Evolutionary conservation across 495 filamentous ascomycete species (phyloP).

Genomic region (Hypomontagnella submonticulosa): DNA sequence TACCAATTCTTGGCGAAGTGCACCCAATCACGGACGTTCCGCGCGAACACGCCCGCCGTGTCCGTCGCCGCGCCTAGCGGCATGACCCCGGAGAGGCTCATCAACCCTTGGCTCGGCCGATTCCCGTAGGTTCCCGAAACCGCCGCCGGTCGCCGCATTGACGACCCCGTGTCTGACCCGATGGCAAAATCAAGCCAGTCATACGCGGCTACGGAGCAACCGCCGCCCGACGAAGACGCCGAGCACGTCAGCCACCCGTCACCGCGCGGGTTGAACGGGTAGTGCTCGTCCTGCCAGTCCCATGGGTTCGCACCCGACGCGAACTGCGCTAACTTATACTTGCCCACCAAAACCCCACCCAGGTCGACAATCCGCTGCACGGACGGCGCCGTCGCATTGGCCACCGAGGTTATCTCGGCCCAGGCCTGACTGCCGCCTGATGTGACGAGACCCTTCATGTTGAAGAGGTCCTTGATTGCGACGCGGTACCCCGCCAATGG

Average conservation of each 20-base stretch:
- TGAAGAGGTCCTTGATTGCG: conserved; percentile 66
- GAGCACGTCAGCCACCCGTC: conserved; percentile 59
- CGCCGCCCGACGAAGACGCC: conserved; percentile 55
- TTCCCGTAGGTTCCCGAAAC: conserved; percentile 63
- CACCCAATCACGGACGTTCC: conserved; percentile 51
- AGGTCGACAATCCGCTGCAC: conserved; percentile 62
- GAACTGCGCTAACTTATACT: conserved; percentile 65
- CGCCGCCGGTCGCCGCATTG: conserved; percentile 59
- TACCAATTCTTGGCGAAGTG: conserved; percentile 56
- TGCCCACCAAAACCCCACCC: conserved; percentile 64
- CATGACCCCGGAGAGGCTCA: conserved; percentile 57
- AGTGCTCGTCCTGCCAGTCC: conserved; percentile 63
- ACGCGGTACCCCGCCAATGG: conserved; percentile 50
- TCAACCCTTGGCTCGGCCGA: conserved; percentile 57
- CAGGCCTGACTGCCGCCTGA: conserved; percentile 64
- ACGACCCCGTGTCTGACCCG: conserved; percentile 59
- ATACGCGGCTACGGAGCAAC: conserved; percentile 54
- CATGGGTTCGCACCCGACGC: conserved; percentile 61
- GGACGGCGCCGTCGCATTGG: conserved; percentile 55
- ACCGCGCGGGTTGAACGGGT: conserved; percentile 60
- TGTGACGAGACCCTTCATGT: conserved; percentile 62
- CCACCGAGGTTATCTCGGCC: conserved; percentile 54
- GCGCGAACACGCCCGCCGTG: conserved; percentile 56
- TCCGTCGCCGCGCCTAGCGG: conserved; percentile 59
- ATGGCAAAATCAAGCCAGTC: conserved; percentile 60